These are phyloP conservation scores for Westerdykella aurantiaca DNA, from an alignment of 2,329 filamentous ascomycete species.

Conservation along the genomic window DNA sequence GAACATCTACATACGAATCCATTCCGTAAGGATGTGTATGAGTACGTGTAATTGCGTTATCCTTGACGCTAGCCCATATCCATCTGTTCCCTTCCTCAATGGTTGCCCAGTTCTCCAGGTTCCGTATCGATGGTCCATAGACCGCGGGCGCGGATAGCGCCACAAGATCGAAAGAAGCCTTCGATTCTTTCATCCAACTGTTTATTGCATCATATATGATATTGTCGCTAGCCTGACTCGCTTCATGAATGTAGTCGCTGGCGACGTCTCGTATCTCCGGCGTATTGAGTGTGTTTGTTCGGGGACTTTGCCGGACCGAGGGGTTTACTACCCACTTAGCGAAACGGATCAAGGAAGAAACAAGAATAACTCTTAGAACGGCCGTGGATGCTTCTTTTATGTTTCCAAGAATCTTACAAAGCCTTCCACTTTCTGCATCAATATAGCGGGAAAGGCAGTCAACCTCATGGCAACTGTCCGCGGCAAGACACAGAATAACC, in stretches of 20 bases:
- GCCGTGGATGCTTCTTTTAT: slow-evolving; percentile 11
- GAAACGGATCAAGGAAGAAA: slow-evolving; percentile 19
- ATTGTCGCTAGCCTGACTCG: slow-evolving; percentile 23
- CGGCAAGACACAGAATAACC: slow-evolving; percentile 19
- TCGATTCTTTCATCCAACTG: slow-evolving; percentile 16
- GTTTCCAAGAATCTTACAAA: slow-evolving; percentile 17
- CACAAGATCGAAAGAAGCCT: slow-evolving; percentile 20
- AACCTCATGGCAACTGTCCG: slow-evolving; percentile 17
- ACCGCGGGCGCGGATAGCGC: slow-evolving; percentile 20
- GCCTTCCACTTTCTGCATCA: slow-evolving; percentile 16
- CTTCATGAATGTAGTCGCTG: slow-evolving; percentile 20
- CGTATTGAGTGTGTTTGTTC: not conserved
- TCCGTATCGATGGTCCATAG: slow-evolving; percentile 20
- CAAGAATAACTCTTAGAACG: slow-evolving; percentile 21
- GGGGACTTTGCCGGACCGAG: slow-evolving; percentile 7
- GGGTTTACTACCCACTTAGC: slow-evolving; percentile 22
- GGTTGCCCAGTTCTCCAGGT: slow-evolving; percentile 19
- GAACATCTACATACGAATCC: slow-evolving; percentile 22
- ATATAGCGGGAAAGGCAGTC: slow-evolving; percentile 24
- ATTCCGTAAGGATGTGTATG: slow-evolving; percentile 20
- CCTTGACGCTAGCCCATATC: slow-evolving; percentile 24
- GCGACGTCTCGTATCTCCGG: slow-evolving; percentile 7
- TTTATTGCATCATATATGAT: slow-evolving; percentile 18
- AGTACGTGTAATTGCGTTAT: slow-evolving; percentile 10
- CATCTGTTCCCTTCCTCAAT: slow-evolving; percentile 21